Base-by-base conservation (phyloP, 495 filamentous ascomycete species). In the Penicillium antarcticum region DNA sequence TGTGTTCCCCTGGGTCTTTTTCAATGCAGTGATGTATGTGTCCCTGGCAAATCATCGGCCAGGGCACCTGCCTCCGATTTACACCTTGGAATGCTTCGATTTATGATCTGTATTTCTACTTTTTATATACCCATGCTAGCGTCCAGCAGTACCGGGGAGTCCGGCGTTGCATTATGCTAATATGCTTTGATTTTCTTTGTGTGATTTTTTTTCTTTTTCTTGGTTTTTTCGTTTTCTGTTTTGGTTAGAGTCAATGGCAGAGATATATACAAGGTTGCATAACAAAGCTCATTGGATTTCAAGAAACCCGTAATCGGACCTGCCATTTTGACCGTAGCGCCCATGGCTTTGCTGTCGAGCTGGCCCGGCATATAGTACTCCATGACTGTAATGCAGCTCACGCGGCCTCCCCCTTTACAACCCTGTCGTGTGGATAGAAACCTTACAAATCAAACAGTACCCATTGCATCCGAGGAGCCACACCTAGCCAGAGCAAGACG, bases 101-200 rank as follows among this genome's bases (percentile, higher is more conserved):
- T 49, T 50, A 48, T 46, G 36, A 39, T 33, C 37, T 60, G 34
- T 56, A 53, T 52, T 55, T 53, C 50, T 52, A 53, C 47, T 38
- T 52, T 60, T 29, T 8, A 29, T 41, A 61, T 63, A 63, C 54
- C 57, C 57, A 60, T 59, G 52, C 56, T 49, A 47, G 53, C 46
- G 56, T 57, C 45, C 33, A 31, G 60, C 48, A 58, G 51, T 40
- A 50, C 54, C 48, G 16, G 50, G 60, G 54, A 48, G 54, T 53
- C 45, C 34, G 54, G 57, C 51, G 57, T 57, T 53, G 52, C 39
- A 39, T 57, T 38, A 49, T 41, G 32, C 35, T 42, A 49, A 42
- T 42, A 17, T 42, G 26, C 21, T 5, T 34, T 21, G 34, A 40
- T 24, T 7, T 16, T 11, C 8, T 13, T 9, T 12, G n/a, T 33